These are phyloP conservation scores for Claviceps humidiphila DNA, from an alignment of 2,329 filamentous ascomycete species.

Conservation along the genomic window DNA sequence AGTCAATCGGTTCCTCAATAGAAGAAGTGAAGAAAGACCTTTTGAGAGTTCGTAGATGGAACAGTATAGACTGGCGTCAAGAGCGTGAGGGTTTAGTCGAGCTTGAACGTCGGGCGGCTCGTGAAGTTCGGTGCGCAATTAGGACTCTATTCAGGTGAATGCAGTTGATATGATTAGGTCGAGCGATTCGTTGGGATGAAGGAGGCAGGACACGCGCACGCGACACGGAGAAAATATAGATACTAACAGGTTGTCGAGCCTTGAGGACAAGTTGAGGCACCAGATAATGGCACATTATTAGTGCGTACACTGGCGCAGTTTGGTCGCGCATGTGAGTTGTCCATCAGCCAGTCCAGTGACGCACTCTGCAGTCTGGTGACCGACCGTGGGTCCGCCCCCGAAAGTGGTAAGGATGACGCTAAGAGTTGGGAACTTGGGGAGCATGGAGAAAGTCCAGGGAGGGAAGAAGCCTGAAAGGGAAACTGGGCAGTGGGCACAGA, in stretches of 20 bases:
- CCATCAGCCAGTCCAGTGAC: not conserved
- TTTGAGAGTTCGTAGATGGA: no score
- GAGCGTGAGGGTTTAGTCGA: no score
- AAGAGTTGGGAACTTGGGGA: not conserved
- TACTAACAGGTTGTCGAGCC: no score
- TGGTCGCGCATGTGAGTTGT: not conserved
- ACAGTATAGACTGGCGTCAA: not conserved
- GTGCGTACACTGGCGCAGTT: no score
- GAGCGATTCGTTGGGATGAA: not conserved
- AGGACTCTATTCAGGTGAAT: not conserved
- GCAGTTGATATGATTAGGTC: not conserved
- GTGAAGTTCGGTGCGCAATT: not conserved
- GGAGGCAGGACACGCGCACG: not conserved
- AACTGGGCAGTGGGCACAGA: not conserved
- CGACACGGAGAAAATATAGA: not conserved
- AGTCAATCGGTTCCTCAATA: not conserved
- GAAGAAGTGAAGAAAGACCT: not conserved
- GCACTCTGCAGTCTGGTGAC: slow-evolving; percentile 1
- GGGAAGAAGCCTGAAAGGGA: not conserved
- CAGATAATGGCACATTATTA: no score
- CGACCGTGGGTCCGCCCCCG: not conserved
- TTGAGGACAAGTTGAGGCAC: no score
- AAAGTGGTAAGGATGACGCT: slow-evolving; percentile 2
- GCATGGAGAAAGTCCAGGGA: not conserved
- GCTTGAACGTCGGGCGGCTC: not conserved